Evolutionary conservation across 441 rosid species (phyloP), one percentile per base, ranked within the genome.

Genomic region (Croton setiger): DNA sequence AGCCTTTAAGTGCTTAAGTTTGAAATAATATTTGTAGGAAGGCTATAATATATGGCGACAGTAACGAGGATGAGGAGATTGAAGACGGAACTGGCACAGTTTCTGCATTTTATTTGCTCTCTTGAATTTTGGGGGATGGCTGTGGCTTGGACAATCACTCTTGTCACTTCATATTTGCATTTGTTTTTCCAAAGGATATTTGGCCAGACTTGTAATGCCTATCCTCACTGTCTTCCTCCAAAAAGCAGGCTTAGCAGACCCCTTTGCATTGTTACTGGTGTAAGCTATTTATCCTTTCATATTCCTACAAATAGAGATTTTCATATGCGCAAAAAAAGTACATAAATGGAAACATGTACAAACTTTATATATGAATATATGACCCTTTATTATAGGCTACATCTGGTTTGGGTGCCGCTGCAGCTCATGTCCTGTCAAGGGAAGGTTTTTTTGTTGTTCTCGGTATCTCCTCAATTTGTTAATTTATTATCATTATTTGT

Each of bases 261-360:
- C 56, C 60, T 94, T 71, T 94, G 98, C 79, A 68, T 93, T 52
- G 72, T 93, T 60, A 93, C 98, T 41, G 96, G 98, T 37, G 97
- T 88, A 82, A 76, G 88, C 62, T 39, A n/a, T 69, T 62, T 43
- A n/a, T 69, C 56, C 63, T 55, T 18, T 8, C 52, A 7, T 76
- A 74, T 60, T 3, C 43, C 15, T 31, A 7, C 13, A 43, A 17
- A 31, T 33, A 43, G 14, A 56, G 43, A 0, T 6, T 39, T 35
- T 1, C n/a, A 0, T 55, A 27, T 4, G 33, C 57, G 9, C 33
- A 53, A 21, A 53, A 13, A 10, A 21, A 21, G 2, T n/a, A 53
- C 11, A 21, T 23, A 9, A 20, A 10, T 27, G 2, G 4, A 27
- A 7, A 51, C 51, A 13, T 4, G 0, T 47, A 12, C 20, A 20